Conservation (phyloP, 179 eudicot species). For the Carnegiea gigantea region DNA sequence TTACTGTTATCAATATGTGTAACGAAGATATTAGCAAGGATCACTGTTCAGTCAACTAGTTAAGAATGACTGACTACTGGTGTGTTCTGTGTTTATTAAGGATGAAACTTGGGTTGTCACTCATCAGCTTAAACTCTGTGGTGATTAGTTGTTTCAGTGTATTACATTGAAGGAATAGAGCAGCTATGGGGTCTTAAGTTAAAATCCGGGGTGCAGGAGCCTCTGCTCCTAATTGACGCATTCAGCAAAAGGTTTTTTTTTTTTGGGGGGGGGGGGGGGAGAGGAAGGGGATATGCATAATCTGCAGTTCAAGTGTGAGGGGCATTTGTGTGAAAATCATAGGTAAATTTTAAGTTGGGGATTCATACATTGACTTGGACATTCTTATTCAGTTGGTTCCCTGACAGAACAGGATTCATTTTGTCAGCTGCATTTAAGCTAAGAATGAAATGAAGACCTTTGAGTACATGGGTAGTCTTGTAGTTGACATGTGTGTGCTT, state of each 20-base stretch:
- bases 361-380: background rate
- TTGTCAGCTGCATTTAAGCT: background rate
- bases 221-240: no score
- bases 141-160: background rate
- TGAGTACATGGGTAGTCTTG: background rate
- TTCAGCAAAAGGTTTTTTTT: no score
- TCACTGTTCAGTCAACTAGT: conserved; percentile 2
- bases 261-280: background rate
- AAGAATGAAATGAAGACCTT: background rate
- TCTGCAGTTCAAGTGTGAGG: background rate
- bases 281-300: no score
- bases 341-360: background rate
- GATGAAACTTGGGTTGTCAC: background rate
- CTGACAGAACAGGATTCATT: background rate
- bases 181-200: background rate
- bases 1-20: background rate
- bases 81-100: background rate
- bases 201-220: background rate
- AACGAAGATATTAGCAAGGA: background rate
- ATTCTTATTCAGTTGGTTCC: background rate
- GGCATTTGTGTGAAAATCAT: background rate
- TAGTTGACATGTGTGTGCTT: background rate
- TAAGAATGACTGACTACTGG: background rate
- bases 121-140: conserved; percentile 1
- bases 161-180: background rate